A percentile compares a stretch with the other conserved stretches of the same genome.
These are phyloP conservation scores for Geotrichum europaeum DNA, from an alignment of 1,139 yeast species.

Conservation along the genomic window DNA sequence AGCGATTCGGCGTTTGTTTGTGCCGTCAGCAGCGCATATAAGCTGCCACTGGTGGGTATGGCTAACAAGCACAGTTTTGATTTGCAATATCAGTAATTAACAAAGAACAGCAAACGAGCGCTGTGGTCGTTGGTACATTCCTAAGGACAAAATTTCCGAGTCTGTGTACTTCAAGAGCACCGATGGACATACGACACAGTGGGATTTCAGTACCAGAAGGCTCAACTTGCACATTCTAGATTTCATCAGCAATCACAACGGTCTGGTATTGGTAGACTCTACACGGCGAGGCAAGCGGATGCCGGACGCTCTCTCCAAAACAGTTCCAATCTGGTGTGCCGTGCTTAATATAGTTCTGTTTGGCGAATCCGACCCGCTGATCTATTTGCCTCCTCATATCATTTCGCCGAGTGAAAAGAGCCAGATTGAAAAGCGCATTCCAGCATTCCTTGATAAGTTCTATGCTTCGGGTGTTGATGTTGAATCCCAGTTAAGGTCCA, in stretches of 20 bases:
- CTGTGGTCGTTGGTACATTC: conserved; percentile 83
- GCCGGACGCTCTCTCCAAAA: conserved; percentile 83
- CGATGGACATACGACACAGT: conserved; percentile 78
- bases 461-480: conserved; percentile 37
- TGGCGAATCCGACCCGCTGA: conserved; percentile 32
- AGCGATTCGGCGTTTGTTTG: conserved; percentile 49
- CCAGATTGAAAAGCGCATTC: conserved; percentile 47
- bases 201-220: conserved; percentile 71
- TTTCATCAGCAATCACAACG: conserved; percentile 39
- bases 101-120: conserved; percentile 61
- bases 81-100: conserved; percentile 1
- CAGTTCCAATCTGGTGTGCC: conserved; percentile 89
- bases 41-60: conserved; percentile 35
- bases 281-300: conserved; percentile 77
- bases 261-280: conserved; percentile 65
- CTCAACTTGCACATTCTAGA: conserved; percentile 66
- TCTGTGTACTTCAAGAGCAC: conserved; percentile 81
- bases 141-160: conserved; percentile 38
- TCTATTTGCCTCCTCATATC: conserved; percentile 47
- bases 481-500: conserved; percentile 24
- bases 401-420: conserved; percentile 56
- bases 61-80: conserved; percentile 16
- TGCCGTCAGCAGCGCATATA: conserved; percentile 32
- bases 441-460: conserved; percentile 46
- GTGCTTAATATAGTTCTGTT: conserved; percentile 55